Percentiles rank a stretch among this genome's conserved stretches.
These are phyloP conservation scores for Fagus crenata DNA, from an alignment of 306 rosid genomes.

Conservation along the genomic window DNA sequence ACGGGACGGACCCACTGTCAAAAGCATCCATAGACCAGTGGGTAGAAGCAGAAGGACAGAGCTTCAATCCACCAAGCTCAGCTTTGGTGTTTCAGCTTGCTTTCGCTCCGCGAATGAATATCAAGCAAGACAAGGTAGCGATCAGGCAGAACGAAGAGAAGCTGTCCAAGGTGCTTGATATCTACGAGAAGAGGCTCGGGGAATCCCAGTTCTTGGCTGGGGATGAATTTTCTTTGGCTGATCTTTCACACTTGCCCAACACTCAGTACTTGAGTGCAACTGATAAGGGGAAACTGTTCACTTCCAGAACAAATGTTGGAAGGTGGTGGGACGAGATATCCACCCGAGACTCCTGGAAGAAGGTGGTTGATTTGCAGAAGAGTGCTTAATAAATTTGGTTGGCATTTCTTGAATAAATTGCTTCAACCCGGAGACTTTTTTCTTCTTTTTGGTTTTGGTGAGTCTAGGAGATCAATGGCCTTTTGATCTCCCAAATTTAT, in stretches of 20 bases:
- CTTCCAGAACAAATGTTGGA: constrained; percentile 51
- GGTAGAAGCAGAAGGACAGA: constrained; percentile 82
- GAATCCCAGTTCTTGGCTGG: constrained; percentile 69
- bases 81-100: constrained; percentile 73
- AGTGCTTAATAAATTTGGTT: constrained; percentile 7
- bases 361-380: constrained; percentile 54
- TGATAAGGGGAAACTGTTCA: constrained; percentile 43
- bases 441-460: neutral
- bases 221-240: constrained; percentile 75
- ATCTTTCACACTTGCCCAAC: constrained; percentile 89
- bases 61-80: constrained; percentile 70
- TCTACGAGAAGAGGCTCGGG: constrained; percentile 61
- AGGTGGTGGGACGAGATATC: constrained; percentile 93
- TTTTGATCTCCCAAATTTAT: no score
- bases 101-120: constrained; percentile 79
- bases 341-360: constrained; percentile 60
- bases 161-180: constrained; percentile 63
- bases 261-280: constrained; percentile 49
- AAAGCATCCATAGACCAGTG: constrained; percentile 84
- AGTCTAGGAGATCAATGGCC: neutral
- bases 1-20: constrained; percentile 58
- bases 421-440: neutral
- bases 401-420: neutral
- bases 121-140: constrained; percentile 52
- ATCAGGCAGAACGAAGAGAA: constrained; percentile 59